A percentile compares a stretch with the other conserved stretches of the same genome.
These are phyloP conservation scores for Rhizopogon vulgaris DNA, from an alignment of 768 basidiomycete genomes.

Conservation along the genomic window DNA sequence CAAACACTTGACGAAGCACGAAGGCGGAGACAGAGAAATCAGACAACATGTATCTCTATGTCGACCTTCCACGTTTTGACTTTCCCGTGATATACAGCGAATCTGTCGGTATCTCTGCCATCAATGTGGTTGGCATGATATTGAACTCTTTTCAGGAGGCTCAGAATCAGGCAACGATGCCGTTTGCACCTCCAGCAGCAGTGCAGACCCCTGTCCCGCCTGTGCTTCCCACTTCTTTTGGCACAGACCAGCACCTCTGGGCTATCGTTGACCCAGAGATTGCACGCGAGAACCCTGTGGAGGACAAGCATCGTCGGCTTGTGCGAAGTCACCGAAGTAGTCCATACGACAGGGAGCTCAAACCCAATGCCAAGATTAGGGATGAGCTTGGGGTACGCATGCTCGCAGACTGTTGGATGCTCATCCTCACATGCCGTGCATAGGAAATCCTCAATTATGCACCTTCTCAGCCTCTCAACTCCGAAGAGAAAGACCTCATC, in stretches of 20 bases:
- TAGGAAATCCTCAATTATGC: slow-evolving; percentile 89
- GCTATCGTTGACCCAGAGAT: slow-evolving; percentile 87
- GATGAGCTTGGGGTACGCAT: slow-evolving; percentile 81
- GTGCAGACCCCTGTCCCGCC: slow-evolving; percentile 34
- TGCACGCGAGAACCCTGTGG: slow-evolving; percentile 89
- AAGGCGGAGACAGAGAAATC: slow-evolving; percentile 90
- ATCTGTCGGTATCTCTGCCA: slow-evolving; percentile 43
- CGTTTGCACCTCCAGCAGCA: slow-evolving; percentile 33
- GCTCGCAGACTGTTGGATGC: background rate
- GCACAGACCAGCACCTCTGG: slow-evolving; percentile 75
- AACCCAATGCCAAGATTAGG: slow-evolving; percentile 92
- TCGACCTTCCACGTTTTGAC: slow-evolving; percentile 94
- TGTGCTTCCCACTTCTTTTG: slow-evolving; percentile 43
- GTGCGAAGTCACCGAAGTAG: slow-evolving; percentile 94
- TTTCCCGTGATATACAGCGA: slow-evolving; percentile 96
- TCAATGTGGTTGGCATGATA: background rate
- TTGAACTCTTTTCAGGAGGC: slow-evolving; percentile 30
- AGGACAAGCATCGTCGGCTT: slow-evolving; percentile 91
- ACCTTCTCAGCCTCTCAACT: slow-evolving; percentile 78
- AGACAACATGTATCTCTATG: slow-evolving; percentile 90
- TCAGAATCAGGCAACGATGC: slow-evolving; percentile 33
- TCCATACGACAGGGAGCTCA: slow-evolving; percentile 90
- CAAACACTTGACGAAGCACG: background rate
- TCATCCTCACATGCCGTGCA: background rate
- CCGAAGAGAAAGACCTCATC: slow-evolving; percentile 92